Percentiles rank a stretch among this genome's conserved stretches.
These are phyloP conservation scores for Pestalotiopsis sp. DNA, from an alignment of 2,329 filamentous ascomycete genomes.

Conservation along the genomic window DNA sequence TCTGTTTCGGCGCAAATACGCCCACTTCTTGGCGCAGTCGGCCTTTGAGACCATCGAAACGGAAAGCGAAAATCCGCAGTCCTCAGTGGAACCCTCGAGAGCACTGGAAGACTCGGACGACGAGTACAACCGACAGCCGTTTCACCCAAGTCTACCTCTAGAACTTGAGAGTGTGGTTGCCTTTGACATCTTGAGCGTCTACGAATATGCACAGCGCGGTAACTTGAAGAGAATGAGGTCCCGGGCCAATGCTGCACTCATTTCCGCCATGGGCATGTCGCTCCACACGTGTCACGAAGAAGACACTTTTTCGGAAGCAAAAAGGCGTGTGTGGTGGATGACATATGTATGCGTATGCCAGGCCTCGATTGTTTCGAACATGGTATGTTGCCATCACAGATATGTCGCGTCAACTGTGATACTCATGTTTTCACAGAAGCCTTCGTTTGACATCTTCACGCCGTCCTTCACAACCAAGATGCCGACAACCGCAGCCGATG, in stretches of 20 bases:
- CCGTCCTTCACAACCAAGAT: slow-evolving; percentile 46
- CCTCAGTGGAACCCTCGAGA: slow-evolving; percentile 43
- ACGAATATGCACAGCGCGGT: slow-evolving; percentile 55
- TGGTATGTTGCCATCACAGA: slow-evolving; percentile 31
- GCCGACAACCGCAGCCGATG: slow-evolving; percentile 41
- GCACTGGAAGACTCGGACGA: slow-evolving; percentile 41
- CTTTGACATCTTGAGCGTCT: slow-evolving; percentile 48
- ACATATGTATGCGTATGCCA: slow-evolving; percentile 55
- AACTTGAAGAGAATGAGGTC: slow-evolving; percentile 54
- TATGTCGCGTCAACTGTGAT: slow-evolving; percentile 9
- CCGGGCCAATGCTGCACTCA: slow-evolving; percentile 48
- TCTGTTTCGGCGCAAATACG: slow-evolving; percentile 45
- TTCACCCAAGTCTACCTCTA: slow-evolving; percentile 44
- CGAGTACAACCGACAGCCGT: slow-evolving; percentile 35
- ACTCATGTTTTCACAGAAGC: slow-evolving; percentile 30
- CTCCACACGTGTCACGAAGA: slow-evolving; percentile 42
- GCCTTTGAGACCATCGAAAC: slow-evolving; percentile 50
- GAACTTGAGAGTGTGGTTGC: slow-evolving; percentile 51
- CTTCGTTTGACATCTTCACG: slow-evolving; percentile 43
- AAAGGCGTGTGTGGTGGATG: slow-evolving; percentile 55
- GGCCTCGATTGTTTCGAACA: slow-evolving; percentile 51
- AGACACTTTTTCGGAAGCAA: slow-evolving; percentile 45
- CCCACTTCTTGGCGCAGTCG: slow-evolving; percentile 49
- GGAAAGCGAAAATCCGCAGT: slow-evolving; percentile 49
- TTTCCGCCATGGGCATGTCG: slow-evolving; percentile 45